phyloP scores from a whole-genome alignment of 495 filamentous ascomycete genomes.

The Tuber magnatum region DNA sequence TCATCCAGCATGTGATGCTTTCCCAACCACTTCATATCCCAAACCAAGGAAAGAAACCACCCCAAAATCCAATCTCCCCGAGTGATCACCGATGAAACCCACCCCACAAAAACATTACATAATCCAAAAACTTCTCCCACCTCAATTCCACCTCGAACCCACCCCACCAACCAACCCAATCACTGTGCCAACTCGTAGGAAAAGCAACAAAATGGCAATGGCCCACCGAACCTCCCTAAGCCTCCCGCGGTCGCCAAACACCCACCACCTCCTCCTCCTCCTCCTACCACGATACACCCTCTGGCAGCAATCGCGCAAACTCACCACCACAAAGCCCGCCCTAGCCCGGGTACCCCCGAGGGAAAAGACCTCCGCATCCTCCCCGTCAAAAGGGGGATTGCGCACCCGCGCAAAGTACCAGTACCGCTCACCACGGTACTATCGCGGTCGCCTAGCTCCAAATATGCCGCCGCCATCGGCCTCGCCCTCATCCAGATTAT shows the following conservation, averaged over 20 bases:
- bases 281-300: slow-evolving; percentile 7
- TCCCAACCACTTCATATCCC: neutral
- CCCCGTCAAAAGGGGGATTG: slow-evolving; percentile 16
- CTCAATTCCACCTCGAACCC: neutral
- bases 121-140: neutral
- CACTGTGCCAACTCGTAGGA: neutral
- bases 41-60: neutral
- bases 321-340: slow-evolving; percentile 5
- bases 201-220: slow-evolving; percentile 11
- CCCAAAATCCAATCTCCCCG: neutral
- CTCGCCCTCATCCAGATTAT: slow-evolving; percentile 77
- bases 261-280: neutral
- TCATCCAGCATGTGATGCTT: neutral
- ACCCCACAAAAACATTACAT: neutral
- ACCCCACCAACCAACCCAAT: neutral
- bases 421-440: slow-evolving; percentile 84
- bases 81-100: neutral
- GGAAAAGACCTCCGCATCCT: slow-evolving; percentile 33
- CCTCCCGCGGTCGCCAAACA: slow-evolving; percentile 1
- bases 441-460: slow-evolving; percentile 87
- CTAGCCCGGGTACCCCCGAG: slow-evolving; percentile 6
- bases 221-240: slow-evolving; percentile 19
- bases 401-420: slow-evolving; percentile 52
- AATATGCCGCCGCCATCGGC: slow-evolving; percentile 76
- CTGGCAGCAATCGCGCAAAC: slow-evolving; percentile 9